phyloP scores from a whole-genome alignment of 208 protist genomes.

The Herpetomonas samuelpessoai region DNA sequence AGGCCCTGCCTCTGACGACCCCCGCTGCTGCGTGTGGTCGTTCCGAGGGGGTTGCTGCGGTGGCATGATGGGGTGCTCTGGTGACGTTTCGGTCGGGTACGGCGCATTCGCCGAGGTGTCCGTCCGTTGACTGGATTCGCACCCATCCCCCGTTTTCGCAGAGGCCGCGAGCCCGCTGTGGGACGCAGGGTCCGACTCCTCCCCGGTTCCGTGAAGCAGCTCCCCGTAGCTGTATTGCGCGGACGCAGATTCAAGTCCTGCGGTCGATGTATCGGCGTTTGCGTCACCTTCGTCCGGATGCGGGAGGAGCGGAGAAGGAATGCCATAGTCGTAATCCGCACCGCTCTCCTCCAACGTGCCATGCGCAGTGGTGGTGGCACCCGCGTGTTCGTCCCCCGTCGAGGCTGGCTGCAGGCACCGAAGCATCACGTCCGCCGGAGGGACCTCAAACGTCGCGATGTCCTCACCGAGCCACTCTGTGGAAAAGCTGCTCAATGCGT shows the following conservation, averaged over 20 bases:
- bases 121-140: too few species aligned
- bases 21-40: background rate
- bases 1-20: background rate
- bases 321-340: background rate
- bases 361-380: too few species aligned
- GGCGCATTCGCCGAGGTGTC: background rate
- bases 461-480: slow-evolving; percentile 84
- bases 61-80: background rate
- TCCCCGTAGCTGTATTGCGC: background rate
- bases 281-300: background rate
- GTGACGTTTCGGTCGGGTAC: background rate
- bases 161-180: background rate
- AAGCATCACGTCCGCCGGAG: slow-evolving; percentile 24
- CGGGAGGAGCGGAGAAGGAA: background rate
- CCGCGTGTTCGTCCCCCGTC: slow-evolving; percentile 4
- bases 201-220: background rate
- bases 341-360: background rate
- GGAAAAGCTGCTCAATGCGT: slow-evolving; percentile 29
- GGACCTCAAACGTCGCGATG: slow-evolving; percentile 64
- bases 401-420: slow-evolving; percentile 17
- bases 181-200: background rate
- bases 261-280: too few species aligned
- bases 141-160: background rate
- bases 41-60: background rate
- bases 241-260: background rate